Base-by-base conservation (phyloP, 2,329 filamentous ascomycete species). In the Colletotrichum navitas region DNA sequence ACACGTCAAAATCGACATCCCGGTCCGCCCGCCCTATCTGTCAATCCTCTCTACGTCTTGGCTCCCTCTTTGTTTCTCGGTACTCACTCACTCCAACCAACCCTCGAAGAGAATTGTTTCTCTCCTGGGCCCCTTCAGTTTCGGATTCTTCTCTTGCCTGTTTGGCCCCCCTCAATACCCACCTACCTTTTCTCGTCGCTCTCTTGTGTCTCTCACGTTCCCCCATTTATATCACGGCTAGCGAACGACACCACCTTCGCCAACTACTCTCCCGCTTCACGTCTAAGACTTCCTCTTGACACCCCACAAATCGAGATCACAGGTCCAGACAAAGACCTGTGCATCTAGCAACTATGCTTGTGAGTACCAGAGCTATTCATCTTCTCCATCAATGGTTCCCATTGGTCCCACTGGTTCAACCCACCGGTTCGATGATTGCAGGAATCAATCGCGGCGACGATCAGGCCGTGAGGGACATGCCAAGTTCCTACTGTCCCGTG, bases 41-140 rank as follows among this genome's bases (percentile, higher is more conserved):
- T 66, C 55, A 43, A 21, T 45, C 21, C 8, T 45, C 41, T 34
- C 59, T 49, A 12, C 39, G 34, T 45, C 58, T 61, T n/a, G 58
- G 21, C 26, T 43, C n/a, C 45, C 45, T 66, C 43, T 72, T 74
- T 68, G 39, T 54, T 74, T 75, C 71, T 72, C 29, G 69, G 73
- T 74, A 63, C 67, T 75, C 74, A 39, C 70, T 75, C 47, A 51
- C n/a, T 47, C 43, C 45, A 68, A 68, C 52, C 21, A 55, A 32
- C 47, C 66, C 43, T n/a, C 45, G 4, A 45, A 34, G 58, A 69
- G 54, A 60, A n/a, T 18, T 41, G 39, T 49, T 70, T 68, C 47
- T 62, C 45, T 63, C 39, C 43, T 58, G 43, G 34, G 51, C 39
- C 54, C 26, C 43, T 61, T 41, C 34, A 55, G 51, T 66, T 63